Evolutionary conservation across 768 basidiomycete species (phyloP).

Genomic region (Hericium erinaceus): DNA sequence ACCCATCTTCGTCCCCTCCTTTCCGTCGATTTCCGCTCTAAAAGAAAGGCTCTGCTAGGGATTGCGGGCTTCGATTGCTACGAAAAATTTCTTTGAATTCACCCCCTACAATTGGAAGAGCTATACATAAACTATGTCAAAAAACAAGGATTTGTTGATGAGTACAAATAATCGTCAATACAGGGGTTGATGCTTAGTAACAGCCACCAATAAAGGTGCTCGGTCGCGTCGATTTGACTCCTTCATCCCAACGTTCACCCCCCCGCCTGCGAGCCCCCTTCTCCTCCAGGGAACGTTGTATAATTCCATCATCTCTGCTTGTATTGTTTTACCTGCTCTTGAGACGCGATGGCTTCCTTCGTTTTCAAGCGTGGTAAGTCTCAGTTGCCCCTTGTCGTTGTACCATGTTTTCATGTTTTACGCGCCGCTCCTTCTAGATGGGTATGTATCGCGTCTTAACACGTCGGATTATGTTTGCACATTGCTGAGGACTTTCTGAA

Average conservation of each 20-base stretch:
- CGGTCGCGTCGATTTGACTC: slow-evolving; percentile 19
- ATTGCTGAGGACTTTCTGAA: slow-evolving; percentile 11
- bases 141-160: neutral
- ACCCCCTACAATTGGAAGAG: neutral
- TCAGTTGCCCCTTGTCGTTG: neutral
- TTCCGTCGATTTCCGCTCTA: neutral
- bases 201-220: slow-evolving; percentile 17
- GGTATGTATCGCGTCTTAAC: slow-evolving; percentile 32
- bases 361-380: slow-evolving; percentile 51
- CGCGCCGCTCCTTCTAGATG: slow-evolving; percentile 28
- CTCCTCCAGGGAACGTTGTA: neutral
- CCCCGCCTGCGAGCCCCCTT: neutral
- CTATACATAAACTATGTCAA: neutral
- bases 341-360: slow-evolving; percentile 24
- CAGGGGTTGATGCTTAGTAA: slow-evolving; percentile 4
- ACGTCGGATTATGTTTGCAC: slow-evolving; percentile 6
- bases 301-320: slow-evolving; percentile 3
- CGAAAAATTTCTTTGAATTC: neutral
- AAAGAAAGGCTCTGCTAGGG: neutral
- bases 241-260: slow-evolving; percentile 20
- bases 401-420: slow-evolving; percentile 3
- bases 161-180: neutral
- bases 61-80: too few species aligned
- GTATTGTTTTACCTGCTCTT: slow-evolving; percentile 1
- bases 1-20: neutral